Base-by-base conservation (phyloP, 306 rosid species). In the Prunus mongolica region DNA sequence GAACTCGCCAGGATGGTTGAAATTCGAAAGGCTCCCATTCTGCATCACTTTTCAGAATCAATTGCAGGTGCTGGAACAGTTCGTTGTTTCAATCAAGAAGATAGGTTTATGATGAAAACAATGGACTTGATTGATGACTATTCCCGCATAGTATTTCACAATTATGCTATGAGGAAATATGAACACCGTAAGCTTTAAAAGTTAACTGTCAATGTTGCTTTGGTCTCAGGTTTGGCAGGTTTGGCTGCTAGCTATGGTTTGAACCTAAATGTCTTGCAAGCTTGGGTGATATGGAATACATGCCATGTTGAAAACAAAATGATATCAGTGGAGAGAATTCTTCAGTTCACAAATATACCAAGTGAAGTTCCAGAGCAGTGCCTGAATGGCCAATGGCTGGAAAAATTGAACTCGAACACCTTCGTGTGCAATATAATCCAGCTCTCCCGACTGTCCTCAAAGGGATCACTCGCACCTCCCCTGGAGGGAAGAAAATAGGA, bases 31-130 rank as follows among this genome's bases (percentile, higher is more conserved):
- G 84, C 80, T 80, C 80, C 84, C 20, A 73, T 80, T 7, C 78
- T 80, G 20, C 84, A 80, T 15, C 84, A 80, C 45, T 80, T 80
- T 30, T 41, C 84, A 38, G 84, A 80, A 47, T 61, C 84, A 7
- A 41, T 80, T 27, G 18, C 76, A 6, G 80, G 80, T 34, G 52
- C 83, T 5, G 34, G 76, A 9, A 51, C 67, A 46, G 61, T 80
- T 34, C 77, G 76, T 14, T 74, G 83, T 67, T 80, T 80, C 61
- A 73, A 69, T 27, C 72, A 75, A 27, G 76, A 61, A 38, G 16
- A 19, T 27, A 67, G 79, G 20, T 80, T 80, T 72, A 25, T 22
- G 28, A 58, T 24, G 16, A 74, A 60, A 56, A 67, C 34, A 72
- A 67, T 74, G 83, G 28, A 62, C 38, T 15, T 80, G 50, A 62